phyloP scores from a whole-genome alignment of 495 filamentous ascomycete species.

The Trichocladium uniseriatum region DNA sequence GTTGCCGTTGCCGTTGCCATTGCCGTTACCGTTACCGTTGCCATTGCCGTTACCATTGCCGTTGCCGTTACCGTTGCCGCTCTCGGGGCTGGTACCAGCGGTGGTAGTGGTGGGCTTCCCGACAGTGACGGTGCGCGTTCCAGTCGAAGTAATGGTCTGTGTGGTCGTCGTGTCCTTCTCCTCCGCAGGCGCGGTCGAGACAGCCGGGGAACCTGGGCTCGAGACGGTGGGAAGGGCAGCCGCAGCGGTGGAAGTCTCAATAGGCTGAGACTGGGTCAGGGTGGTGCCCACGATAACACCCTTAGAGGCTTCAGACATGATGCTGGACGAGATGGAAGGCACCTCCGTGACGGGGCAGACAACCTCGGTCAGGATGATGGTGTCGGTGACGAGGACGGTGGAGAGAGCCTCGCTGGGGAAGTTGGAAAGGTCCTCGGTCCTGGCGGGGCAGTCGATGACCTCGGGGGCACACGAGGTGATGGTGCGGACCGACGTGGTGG shows the following conservation, averaged over 20 bases:
- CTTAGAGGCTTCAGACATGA: conserved; percentile 26
- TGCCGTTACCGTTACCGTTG: neutral
- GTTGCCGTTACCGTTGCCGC: conserved; percentile 21
- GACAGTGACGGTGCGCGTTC: conserved; percentile 36
- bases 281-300: conserved; percentile 28
- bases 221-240: conserved; percentile 21
- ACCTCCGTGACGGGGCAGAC: conserved; percentile 39
- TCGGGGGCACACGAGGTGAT: conserved; percentile 54
- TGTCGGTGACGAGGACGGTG: conserved; percentile 36
- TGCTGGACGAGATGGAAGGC: conserved; percentile 32
- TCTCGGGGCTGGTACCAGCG: conserved; percentile 10
- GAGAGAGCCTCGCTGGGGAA: conserved; percentile 23
- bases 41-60: neutral
- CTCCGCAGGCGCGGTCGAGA: neutral
- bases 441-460: conserved; percentile 54
- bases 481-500: conserved; percentile 49
- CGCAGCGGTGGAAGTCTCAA: conserved; percentile 21
- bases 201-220: conserved; percentile 16
- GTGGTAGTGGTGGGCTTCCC: conserved; percentile 9
- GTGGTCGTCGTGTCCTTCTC: conserved; percentile 28
- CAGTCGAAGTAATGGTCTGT: conserved; percentile 29
- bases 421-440: conserved; percentile 25
- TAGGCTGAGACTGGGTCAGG: conserved; percentile 6
- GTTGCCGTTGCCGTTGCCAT: conserved; percentile 2
- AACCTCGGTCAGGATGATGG: conserved; percentile 34